Evolutionary conservation across 2,329 filamentous ascomycete genomes (phyloP).

Genomic region (Stromatinia cepivora): DNA sequence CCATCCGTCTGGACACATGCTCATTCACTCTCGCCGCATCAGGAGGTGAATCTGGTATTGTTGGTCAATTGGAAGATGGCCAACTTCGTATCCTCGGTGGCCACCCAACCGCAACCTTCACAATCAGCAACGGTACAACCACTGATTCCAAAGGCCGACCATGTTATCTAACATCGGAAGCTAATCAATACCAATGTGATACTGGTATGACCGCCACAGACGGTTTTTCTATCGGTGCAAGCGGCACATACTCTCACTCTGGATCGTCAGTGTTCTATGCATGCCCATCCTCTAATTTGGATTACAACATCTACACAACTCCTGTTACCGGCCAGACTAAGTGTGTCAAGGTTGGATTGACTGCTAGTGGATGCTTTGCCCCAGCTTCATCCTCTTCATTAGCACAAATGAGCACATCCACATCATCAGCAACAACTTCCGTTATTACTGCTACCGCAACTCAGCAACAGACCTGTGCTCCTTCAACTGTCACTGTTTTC

Average conservation of each 20-base stretch:
- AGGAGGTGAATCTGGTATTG: constrained; percentile 51
- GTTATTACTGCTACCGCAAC: constrained; percentile 15
- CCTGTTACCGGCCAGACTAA: constrained; percentile 47
- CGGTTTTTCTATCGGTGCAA: constrained; percentile 55
- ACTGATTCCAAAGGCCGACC: constrained; percentile 57
- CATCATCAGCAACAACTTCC: constrained; percentile 6
- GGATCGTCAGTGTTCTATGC: constrained; percentile 57
- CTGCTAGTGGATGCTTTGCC: constrained; percentile 44
- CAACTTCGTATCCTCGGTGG: constrained; percentile 59
- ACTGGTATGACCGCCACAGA: constrained; percentile 49
- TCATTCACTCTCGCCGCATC: constrained; percentile 55
- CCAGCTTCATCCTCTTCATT: neutral
- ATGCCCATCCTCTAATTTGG: constrained; percentile 55
- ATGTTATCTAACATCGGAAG: constrained; percentile 49
- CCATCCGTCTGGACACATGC: constrained; percentile 40
- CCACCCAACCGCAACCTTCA: constrained; percentile 52
- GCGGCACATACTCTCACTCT: constrained; percentile 52
- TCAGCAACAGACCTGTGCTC: neutral
- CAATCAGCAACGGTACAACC: constrained; percentile 55
- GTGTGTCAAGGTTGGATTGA: constrained; percentile 52
- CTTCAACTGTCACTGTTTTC: neutral
- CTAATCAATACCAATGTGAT: constrained; percentile 47
- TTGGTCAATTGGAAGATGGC: constrained; percentile 62
- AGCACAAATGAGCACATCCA: neutral
- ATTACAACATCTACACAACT: constrained; percentile 56